Evolutionary conservation across 192 early-diverging fungal genomes (phyloP).

Genomic region (Chytriomyces sp.): DNA sequence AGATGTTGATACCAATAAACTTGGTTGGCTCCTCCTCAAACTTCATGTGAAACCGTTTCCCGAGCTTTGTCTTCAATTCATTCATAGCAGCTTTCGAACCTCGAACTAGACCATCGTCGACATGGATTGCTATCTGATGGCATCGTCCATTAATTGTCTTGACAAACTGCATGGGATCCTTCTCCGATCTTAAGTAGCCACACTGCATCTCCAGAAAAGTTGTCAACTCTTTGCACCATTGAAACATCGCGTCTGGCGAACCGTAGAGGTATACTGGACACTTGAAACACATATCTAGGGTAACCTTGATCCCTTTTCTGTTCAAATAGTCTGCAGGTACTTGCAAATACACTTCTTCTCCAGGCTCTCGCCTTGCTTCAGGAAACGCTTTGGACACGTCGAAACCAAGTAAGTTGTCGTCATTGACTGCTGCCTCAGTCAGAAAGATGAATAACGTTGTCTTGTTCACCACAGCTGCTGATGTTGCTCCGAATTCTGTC

Average conservation of each 20-base stretch:
- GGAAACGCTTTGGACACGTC: too few species aligned
- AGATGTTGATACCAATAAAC: not conserved
- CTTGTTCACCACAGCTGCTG: too few species aligned
- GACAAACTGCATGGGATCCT: too few species aligned
- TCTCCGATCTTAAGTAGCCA: too few species aligned
- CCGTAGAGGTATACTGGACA: too few species aligned
- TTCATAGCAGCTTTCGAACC: not conserved
- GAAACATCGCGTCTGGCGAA: too few species aligned
- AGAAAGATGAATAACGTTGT: too few species aligned
- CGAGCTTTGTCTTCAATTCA: not conserved
- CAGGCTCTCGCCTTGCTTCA: not conserved
- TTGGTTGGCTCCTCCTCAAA: slow-evolving; percentile 4
- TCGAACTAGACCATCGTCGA: not conserved
- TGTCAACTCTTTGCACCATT: too few species aligned
- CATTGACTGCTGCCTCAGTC: too few species aligned
- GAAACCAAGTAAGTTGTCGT: too few species aligned
- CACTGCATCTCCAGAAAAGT: too few species aligned
- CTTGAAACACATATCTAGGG: not conserved
- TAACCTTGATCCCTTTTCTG: not conserved
- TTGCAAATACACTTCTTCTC: not conserved
- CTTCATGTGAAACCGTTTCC: not conserved
- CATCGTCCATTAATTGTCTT: too few species aligned
- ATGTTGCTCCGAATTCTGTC: not conserved
- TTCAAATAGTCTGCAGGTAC: not conserved
- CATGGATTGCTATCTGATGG: not conserved